These are phyloP conservation scores for Phlyctochytrium planicorne DNA, from an alignment of 192 early-diverging fungal genomes.

Conservation along the genomic window DNA sequence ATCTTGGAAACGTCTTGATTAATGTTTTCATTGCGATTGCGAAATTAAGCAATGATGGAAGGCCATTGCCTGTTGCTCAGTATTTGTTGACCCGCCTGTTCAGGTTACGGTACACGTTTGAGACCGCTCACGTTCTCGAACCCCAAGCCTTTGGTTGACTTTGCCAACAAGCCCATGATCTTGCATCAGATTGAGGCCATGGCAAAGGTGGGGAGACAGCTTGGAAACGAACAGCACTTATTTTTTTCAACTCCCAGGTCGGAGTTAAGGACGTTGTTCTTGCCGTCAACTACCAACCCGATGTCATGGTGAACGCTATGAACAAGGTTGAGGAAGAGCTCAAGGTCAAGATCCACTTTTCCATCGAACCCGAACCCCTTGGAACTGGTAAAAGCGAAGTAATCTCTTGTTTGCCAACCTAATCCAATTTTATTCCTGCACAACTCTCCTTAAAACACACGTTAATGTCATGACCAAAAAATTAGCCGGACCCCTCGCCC, in stretches of 20 bases:
- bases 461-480: no score
- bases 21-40: no score
- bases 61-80: no score
- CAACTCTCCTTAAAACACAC: no score
- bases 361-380: constrained; percentile 94
- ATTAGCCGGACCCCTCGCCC: constrained; percentile 89
- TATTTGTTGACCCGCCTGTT: no score
- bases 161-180: constrained; percentile 98
- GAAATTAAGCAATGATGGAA: no score
- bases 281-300: constrained; percentile 99
- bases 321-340: constrained; percentile 88
- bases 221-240: no score
- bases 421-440: no score
- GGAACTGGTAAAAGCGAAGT: constrained; percentile 66
- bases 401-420: no score
- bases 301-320: constrained; percentile 93
- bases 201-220: constrained; percentile 68
- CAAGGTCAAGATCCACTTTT: constrained; percentile 93
- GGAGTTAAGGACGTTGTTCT: constrained; percentile 97
- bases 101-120: constrained; percentile 97
- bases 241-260: constrained; percentile 56
- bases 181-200: constrained; percentile 98
- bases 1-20: no score
- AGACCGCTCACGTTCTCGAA: constrained; percentile 94
- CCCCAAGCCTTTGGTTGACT: constrained; percentile 99